phyloP scores from a whole-genome alignment of 192 early-diverging fungal genomes.

The Linderina pennispora region DNA sequence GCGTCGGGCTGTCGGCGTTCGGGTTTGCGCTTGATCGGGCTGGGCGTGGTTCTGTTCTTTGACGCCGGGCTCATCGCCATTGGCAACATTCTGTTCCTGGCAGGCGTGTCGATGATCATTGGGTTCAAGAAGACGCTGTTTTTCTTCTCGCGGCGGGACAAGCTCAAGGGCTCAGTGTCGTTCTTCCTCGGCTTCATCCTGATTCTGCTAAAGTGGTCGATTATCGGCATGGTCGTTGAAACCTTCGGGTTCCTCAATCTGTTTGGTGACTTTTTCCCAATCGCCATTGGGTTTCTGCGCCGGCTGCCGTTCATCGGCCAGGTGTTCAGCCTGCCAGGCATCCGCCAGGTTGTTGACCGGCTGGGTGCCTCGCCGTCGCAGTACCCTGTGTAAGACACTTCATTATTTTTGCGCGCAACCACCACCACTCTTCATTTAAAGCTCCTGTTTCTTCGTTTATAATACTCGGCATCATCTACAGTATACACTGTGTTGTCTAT shows the following conservation, averaged over 20 bases:
- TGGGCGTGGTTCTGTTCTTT: constrained; percentile 94
- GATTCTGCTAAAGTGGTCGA: constrained; percentile 86
- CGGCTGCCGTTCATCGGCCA: constrained; percentile 86
- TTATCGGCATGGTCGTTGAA: constrained; percentile 85
- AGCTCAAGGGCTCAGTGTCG: constrained; percentile 81
- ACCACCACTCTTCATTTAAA: too few species aligned
- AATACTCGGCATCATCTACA: too few species aligned
- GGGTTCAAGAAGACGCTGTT: constrained; percentile 78
- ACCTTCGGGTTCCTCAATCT: constrained; percentile 94
- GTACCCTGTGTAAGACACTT: constrained; percentile 24
- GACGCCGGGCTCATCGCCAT: constrained; percentile 93
- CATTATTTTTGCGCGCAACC: not conserved
- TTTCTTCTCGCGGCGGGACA: constrained; percentile 75
- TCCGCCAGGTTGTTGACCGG: constrained; percentile 61
- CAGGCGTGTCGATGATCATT: constrained; percentile 85
- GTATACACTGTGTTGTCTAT: too few species aligned
- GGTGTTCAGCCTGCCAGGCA: constrained; percentile 75
- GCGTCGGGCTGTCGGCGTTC: constrained; percentile 90
- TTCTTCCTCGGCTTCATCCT: constrained; percentile 87
- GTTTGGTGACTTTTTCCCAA: constrained; percentile 99
- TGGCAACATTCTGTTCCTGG: constrained; percentile 91
- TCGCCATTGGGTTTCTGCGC: constrained; percentile 81
- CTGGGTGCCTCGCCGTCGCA: constrained; percentile 37
- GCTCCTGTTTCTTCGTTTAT: too few species aligned
- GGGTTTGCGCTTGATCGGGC: constrained; percentile 85